These are phyloP conservation scores for Cupressus sempervirens DNA, from an alignment of 75 land plant genomes.

Conservation along the genomic window DNA sequence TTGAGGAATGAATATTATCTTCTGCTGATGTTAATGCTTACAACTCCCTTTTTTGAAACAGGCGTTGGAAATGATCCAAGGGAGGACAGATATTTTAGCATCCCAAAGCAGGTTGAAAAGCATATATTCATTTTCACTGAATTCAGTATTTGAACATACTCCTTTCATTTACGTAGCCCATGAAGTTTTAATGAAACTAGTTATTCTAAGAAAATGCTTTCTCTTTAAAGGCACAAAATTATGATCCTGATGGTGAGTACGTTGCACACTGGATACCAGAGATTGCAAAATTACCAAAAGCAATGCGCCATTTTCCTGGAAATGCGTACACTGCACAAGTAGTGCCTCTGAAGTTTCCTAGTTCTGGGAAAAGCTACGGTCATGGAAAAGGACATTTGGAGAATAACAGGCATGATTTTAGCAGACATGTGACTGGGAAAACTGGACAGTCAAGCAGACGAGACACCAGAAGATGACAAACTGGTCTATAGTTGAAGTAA, in stretches of 20 bases:
- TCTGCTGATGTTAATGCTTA: neutral
- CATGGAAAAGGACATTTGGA: constrained; percentile 6
- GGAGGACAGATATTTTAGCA: constrained; percentile 98
- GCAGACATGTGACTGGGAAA: neutral
- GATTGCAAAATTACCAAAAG: constrained; percentile 51
- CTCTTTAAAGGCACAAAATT: constrained; percentile 63
- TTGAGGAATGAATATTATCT: neutral
- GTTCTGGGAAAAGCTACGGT: neutral
- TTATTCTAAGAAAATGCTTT: neutral
- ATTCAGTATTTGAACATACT: neutral
- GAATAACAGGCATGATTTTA: neutral
- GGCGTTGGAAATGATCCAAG: constrained; percentile 99
- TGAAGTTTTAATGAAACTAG: neutral
- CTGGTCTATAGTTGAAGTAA: neutral
- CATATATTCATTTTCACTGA: neutral
- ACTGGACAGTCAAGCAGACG: neutral
- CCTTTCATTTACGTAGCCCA: neutral
- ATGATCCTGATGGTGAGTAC: constrained; percentile 94
- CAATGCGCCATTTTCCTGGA: constrained; percentile 77
- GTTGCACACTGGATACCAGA: constrained; percentile 90
- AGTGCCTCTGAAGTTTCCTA: constrained; percentile 71
- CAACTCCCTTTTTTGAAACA: constrained; percentile 17
- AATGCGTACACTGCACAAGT: constrained; percentile 60
- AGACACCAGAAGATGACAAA: neutral
- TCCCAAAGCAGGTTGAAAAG: constrained; percentile 87